These are phyloP conservation scores for Caryopteris hybrid DNA, from an alignment of 305 asterid species.

Conservation along the genomic window DNA sequence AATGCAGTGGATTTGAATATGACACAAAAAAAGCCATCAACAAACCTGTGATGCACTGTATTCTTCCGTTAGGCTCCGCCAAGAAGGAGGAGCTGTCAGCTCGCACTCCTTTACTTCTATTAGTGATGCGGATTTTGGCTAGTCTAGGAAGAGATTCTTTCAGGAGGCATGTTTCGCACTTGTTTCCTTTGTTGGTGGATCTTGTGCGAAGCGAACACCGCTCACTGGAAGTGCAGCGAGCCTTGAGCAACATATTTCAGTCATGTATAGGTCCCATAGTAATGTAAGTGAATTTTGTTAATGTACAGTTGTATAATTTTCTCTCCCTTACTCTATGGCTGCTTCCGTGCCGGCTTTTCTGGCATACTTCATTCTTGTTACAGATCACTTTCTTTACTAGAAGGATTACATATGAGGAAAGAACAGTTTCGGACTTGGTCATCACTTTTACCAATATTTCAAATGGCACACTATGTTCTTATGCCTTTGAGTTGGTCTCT, in stretches of 20 bases:
- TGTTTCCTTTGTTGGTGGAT: slow-evolving; percentile 76
- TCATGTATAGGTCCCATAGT: slow-evolving; percentile 75
- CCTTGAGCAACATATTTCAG: slow-evolving; percentile 63
- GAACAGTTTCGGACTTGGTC: background rate
- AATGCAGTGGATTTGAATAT: slow-evolving; percentile 52
- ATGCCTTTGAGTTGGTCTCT: background rate
- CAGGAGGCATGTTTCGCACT: slow-evolving; percentile 46
- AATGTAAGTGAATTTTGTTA: slow-evolving; percentile 28
- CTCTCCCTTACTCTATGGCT: background rate
- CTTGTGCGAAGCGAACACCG: slow-evolving; percentile 94
- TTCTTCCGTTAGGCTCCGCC: slow-evolving; percentile 84
- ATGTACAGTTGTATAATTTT: slow-evolving; percentile 20
- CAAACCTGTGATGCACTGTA: slow-evolving; percentile 37
- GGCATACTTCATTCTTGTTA: background rate
- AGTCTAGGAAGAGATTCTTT: slow-evolving; percentile 51
- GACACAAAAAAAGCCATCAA: slow-evolving; percentile 20
- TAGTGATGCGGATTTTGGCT: slow-evolving; percentile 59
- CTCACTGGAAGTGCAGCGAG: slow-evolving; percentile 76
- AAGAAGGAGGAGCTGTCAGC: slow-evolving; percentile 96
- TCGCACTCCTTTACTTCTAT: slow-evolving; percentile 62
- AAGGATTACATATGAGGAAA: background rate
- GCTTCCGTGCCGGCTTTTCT: background rate
- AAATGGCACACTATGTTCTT: background rate
- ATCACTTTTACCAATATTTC: background rate
- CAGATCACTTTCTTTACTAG: background rate